Evolutionary conservation across 495 filamentous ascomycete species (phyloP), one percentile per base, ranked within the genome.

Genomic region (Xylaria acuta): DNA sequence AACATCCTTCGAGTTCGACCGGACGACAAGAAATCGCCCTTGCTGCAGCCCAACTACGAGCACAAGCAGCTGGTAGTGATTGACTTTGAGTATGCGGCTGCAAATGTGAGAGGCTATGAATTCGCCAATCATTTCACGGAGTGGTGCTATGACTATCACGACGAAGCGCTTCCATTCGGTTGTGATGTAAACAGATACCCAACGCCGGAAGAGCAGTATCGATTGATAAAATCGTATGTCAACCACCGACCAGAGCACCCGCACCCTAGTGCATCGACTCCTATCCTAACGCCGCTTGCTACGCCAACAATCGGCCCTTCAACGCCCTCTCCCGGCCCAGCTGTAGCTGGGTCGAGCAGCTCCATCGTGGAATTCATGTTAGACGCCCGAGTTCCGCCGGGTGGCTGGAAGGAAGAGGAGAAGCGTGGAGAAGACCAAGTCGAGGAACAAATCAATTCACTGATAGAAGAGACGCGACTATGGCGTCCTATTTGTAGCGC

Each of bases 41-140:
- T 98, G 27, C 90, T 98, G 9, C 87, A 93, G 41, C 97, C 96
- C 0, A 88, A 91, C 49, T 97, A 97, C 77, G 90, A 95, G 74
- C 96, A 99, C 82, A 97, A 94, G 80, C 95, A 95, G 77, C 88
- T 99, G 5, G 85, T 97, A 3, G 96, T 99, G 67, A 99, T 99
- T 76, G 96, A 99, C 81, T 99, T 99, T 75, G 96, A 99, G 79
- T 99, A 99, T 78, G 93, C 97, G 1, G 94, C 91, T 14, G 94
- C 96, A 63, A 99, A 98, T 77, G 84, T 90, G 1, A 90, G 90
- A 6, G 97, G 94, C 2, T 86, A 93, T 38, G 96, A 99, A 81
- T 97, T 99, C 80, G 96, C 94, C 64, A 99, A 99, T 80, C 96
- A 99, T 80, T 99, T 98, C 82, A 90, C 93, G 75, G 96, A 99